Evolutionary conservation across 805 yeast species (phyloP).

Genomic region (Debaryomyces castellii): DNA sequence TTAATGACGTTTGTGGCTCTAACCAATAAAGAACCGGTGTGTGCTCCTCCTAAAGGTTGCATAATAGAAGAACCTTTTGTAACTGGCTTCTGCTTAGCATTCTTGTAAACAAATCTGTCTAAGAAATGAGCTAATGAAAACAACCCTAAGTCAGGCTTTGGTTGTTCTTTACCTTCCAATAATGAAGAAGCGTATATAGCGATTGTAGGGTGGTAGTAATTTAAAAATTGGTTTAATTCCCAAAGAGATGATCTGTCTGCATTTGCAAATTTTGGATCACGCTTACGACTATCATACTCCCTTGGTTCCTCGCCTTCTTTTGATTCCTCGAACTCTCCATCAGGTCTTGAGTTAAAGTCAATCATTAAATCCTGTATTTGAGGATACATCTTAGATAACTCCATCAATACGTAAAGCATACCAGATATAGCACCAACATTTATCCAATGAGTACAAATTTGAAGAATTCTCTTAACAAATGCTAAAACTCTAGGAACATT

Average conservation of each 20-base stretch:
- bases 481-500: constrained; percentile 71
- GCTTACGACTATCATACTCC: constrained; percentile 76
- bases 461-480: constrained; percentile 86
- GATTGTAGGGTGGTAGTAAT: constrained; percentile 92
- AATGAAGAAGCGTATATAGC: constrained; percentile 72
- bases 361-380: constrained; percentile 63
- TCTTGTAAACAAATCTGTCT: constrained; percentile 92
- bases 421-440: constrained; percentile 88
- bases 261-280: constrained; percentile 92
- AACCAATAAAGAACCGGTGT: constrained; percentile 67
- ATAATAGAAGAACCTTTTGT: constrained; percentile 90
- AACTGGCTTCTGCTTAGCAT: constrained; percentile 73
- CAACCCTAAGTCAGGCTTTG: constrained; percentile 87
- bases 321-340: constrained; percentile 37
- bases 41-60: constrained; percentile 94
- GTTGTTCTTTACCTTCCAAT: constrained; percentile 46
- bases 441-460: constrained; percentile 81
- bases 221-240: constrained; percentile 75
- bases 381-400: constrained; percentile 64
- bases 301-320: constrained; percentile 21
- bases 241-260: constrained; percentile 81
- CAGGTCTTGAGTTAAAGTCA: constrained; percentile 47
- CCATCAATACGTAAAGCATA: constrained; percentile 70
- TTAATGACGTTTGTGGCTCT: constrained; percentile 50
- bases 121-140: constrained; percentile 87